These are phyloP conservation scores for Porpolomopsis calyptriformis DNA, from an alignment of 768 basidiomycete species.

Conservation along the genomic window DNA sequence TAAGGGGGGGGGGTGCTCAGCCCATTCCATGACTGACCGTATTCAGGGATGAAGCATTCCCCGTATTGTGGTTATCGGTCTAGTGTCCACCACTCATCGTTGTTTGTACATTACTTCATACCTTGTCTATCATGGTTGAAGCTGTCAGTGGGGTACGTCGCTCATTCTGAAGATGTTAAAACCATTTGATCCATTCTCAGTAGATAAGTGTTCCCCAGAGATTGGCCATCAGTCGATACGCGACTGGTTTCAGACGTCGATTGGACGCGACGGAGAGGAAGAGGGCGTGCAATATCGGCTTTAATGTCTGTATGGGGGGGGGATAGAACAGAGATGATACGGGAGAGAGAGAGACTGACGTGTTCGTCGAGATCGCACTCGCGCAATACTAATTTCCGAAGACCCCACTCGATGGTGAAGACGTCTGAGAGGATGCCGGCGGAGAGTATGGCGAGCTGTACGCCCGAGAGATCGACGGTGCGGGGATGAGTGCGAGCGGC, in stretches of 20 bases:
- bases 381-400: constrained; percentile 74
- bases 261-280: constrained; percentile 85
- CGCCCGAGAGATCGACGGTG: constrained; percentile 69
- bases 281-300: constrained; percentile 83
- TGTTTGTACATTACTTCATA: not conserved
- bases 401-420: constrained; percentile 86
- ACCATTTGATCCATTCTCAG: too few relatives aligned
- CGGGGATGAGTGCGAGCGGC: constrained; percentile 50
- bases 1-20: too few relatives aligned
- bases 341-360: constrained; percentile 34
- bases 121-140: constrained; percentile 33
- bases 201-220: constrained; percentile 54
- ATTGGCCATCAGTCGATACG: constrained; percentile 74
- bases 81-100: constrained; percentile 12
- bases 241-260: constrained; percentile 60
- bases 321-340: too few relatives aligned
- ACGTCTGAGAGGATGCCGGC: constrained; percentile 85
- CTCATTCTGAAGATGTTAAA: too few relatives aligned
- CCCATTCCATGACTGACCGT: too few relatives aligned
- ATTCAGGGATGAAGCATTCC: constrained; percentile 31
- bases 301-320: constrained; percentile 67
- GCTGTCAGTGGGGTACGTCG: constrained; percentile 42
- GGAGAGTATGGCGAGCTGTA: constrained; percentile 56
- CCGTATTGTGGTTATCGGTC: constrained; percentile 45
- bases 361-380: constrained; percentile 82